Evolutionary conservation across 2,329 filamentous ascomycete species (phyloP), one percentile per base, ranked within the genome.

Genomic region (Penicillium sp.): DNA sequence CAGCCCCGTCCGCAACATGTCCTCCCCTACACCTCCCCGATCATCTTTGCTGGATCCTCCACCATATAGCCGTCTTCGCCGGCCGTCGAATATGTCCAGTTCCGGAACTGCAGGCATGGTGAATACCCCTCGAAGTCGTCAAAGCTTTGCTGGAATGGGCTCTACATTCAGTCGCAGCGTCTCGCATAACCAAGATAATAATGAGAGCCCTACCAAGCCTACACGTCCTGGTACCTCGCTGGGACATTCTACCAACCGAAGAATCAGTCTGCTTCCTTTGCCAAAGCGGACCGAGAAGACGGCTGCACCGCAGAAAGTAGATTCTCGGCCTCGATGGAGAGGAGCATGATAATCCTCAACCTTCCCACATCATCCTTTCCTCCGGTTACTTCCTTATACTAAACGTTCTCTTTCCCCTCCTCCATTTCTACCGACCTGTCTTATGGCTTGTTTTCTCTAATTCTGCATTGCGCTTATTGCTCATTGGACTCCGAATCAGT

Each of bases 231-330:
- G 71, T 1, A 77, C 76, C 2, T 62, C 75, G 2, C 63, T 78
- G 11, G 75, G 76, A 1, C 75, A 77, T 63, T 73, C 73, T 2
- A 67, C 63, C 11, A 71, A 64, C 49, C 71, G 74, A 14, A 70
- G 77, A 13, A 66, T 68, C 31, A 79, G 76, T 63, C 64, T 79
- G 55, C 67, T 79, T 37, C 77, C 77, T 22, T 54, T 76, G 46
- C 71, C 74, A 2, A 75, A 70, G 52, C 64, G 64, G n/a, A 59
- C 70, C 13, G 68, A 72, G 21, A 69, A 73, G 13, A 58, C 65
- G 6, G 45, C 67, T 14, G 60, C 57, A 53, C 44, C 63, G 53
- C 68, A 59, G 43, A 71, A 68, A 39, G 50, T 69, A 29, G 68
- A 70, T 35, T 65, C 71, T 8, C 70, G 73, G 37, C 75, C 75